phyloP scores from a whole-genome alignment of 257 asterid species.

The Mitragyna speciosa region DNA sequence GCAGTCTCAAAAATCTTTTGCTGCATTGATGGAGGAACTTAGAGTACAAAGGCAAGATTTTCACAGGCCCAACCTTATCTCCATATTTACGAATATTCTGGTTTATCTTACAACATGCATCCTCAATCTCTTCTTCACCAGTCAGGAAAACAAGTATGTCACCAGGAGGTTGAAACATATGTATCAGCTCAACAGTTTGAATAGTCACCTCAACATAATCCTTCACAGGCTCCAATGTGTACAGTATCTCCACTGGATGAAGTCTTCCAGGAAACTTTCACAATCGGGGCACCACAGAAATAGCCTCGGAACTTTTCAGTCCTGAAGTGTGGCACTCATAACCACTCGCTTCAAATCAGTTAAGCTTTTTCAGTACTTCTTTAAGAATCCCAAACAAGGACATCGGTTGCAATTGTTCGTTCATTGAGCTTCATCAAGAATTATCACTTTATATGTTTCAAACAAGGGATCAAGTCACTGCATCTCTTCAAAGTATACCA shows the following conservation, averaged over 20 bases:
- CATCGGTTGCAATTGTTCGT: conserved; percentile 96
- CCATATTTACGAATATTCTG: conserved; percentile 80
- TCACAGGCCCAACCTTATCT: conserved; percentile 87
- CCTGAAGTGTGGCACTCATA: conserved; percentile 99
- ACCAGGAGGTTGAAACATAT: conserved; percentile 78
- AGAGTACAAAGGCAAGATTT: conserved; percentile 87
- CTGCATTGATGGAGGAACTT: conserved; percentile 98
- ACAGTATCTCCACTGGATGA: conserved; percentile 91
- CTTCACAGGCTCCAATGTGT: conserved; percentile 92
- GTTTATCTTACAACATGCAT: conserved; percentile 79
- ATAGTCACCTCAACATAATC: conserved; percentile 97
- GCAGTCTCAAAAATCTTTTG: conserved; percentile 96
- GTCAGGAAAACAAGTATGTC: conserved; percentile 96
- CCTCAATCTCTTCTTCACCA: conserved; percentile 99
- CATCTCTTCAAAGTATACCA: conserved; percentile 99
- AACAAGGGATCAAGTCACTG: conserved; percentile 91
- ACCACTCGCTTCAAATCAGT: conserved; percentile 86
- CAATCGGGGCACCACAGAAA: conserved; percentile 82
- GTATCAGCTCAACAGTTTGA: conserved; percentile 91
- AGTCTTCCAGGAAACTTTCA: conserved; percentile 99
- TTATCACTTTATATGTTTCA: conserved; percentile 91
- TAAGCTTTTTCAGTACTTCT: conserved; percentile 81
- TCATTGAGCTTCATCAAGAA: conserved; percentile 99
- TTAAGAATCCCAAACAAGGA: conserved; percentile 90
- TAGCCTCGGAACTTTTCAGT: conserved; percentile 94